Base-by-base conservation (phyloP, 352 stramenopile species). In the Globisporangium radiosum region DNA sequence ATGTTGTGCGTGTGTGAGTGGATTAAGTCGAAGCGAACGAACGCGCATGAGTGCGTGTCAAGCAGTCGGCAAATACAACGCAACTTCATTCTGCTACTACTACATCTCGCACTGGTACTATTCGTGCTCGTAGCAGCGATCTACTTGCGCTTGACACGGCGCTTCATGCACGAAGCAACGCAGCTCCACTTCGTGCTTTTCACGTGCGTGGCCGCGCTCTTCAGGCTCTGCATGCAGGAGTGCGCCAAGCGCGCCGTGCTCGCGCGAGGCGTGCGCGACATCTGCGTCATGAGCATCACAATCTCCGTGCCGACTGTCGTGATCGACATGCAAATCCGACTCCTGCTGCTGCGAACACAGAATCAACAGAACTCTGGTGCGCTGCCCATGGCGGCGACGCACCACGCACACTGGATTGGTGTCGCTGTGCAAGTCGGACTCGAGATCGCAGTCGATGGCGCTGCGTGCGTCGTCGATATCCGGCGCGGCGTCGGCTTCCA, bases 291-390 rank as follows among this genome's bases (percentile, higher is more conserved):
- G 58, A 73, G 65, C 19, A 62, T 77, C 13, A 49, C 66, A 0
- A 64, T 84, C 4, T 71, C 49, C 3, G 43, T 78, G 2, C 66
- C 71, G 7, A 76, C 71, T 4, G 68, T 80, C 7, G 37, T 82
- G 40, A 72, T 80, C 19, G 71, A 78, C 60, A 80, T 69, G 1
- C 71, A 82, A 52, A 45, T 73, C 2, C 64, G 71, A 33, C 66
- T 82, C 5, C 49, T 76, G 9, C 39, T 82, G 19, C 54, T 72
- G 25, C 63, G 60, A 3, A 58, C 58, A 10, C 50, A 71, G 48
- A 73, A 67, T 47, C 59, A 62, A 10, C 52, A 49, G 1, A 54
- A 70, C 15, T 64, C 68, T 15, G 69, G 66, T 11, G 62, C 64
- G 0, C 56, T 79, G 15, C 64, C 52, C 0, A 59, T 79, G 52